phyloP scores from a whole-genome alignment of 2,329 filamentous ascomycete species.

The Sporothrix pallida region DNA sequence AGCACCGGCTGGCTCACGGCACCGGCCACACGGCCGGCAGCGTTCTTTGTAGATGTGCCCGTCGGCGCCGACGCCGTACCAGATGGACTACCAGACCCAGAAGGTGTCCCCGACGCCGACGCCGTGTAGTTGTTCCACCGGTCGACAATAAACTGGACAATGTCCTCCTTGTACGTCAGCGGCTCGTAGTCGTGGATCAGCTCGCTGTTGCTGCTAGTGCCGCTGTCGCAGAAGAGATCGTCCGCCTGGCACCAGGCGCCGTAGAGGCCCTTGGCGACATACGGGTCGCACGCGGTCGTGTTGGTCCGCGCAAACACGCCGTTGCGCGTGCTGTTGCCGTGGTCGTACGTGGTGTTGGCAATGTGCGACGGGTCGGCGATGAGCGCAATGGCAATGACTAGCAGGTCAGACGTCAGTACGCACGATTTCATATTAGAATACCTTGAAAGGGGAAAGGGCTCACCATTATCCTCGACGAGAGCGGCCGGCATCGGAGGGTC shows the following conservation, averaged over 20 bases:
- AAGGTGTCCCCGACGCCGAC: too few relatives aligned
- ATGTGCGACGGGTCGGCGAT: conserved; percentile 23
- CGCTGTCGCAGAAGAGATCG: conserved; percentile 28
- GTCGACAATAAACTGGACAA: not conserved
- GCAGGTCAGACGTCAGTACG: too few relatives aligned
- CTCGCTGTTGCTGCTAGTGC: not conserved
- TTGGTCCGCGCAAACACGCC: conserved; percentile 25
- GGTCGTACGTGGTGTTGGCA: conserved; percentile 24
- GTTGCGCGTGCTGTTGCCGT: conserved; percentile 26
- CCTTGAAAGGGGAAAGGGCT: too few relatives aligned
- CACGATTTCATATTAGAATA: too few relatives aligned
- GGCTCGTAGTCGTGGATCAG: not conserved
- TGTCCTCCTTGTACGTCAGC: not conserved
- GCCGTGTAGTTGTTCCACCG: not conserved
- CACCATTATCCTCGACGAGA: not conserved
- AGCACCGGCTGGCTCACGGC: not conserved
- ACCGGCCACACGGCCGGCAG: not conserved
- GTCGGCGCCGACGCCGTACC: not conserved
- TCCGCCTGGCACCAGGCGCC: conserved; percentile 24
- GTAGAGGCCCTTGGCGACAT: not conserved
- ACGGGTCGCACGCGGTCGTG: conserved; percentile 24
- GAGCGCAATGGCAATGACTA: not conserved
- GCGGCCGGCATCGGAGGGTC: not conserved
- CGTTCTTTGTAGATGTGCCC: not conserved
- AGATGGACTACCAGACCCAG: too few relatives aligned